phyloP scores from a whole-genome alignment of 208 protist genomes.

The Acanthamoeba sp. region DNA sequence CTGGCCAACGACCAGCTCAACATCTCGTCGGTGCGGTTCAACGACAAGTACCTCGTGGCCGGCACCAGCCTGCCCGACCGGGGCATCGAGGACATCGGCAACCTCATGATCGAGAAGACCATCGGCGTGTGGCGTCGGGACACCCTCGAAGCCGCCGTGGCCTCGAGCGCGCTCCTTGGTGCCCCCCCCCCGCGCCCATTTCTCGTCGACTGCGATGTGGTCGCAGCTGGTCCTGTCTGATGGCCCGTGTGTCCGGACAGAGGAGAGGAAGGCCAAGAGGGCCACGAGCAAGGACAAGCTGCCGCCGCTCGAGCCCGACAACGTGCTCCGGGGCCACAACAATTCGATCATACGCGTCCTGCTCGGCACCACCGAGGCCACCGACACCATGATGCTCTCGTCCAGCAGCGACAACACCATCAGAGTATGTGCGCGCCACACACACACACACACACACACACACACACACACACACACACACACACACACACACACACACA shows the following conservation, averaged over 20 bases:
- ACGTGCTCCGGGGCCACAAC: background rate
- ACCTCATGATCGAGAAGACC: conserved; percentile 63
- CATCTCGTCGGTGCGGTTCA: conserved; percentile 36
- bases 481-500: too few relatives aligned
- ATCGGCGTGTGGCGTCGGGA: conserved; percentile 27
- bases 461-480: too few relatives aligned
- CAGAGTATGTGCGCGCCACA: background rate
- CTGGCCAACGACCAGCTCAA: conserved; percentile 48
- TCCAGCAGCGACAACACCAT: conserved; percentile 17
- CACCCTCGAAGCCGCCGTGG: conserved; percentile 5
- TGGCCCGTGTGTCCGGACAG: background rate
- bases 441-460: too few relatives aligned
- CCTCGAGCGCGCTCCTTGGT: background rate
- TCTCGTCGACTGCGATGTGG: background rate
- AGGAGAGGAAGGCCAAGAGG: background rate
- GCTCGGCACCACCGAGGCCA: background rate
- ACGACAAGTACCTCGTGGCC: conserved; percentile 56
- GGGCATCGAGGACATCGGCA: conserved; percentile 18
- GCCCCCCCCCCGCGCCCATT: too few relatives aligned
- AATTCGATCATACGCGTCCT: conserved; percentile 1
- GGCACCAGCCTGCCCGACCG: conserved; percentile 31
- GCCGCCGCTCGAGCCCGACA: background rate
- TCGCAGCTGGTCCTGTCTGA: background rate
- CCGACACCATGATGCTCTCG: background rate
- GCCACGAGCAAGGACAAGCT: background rate